These are phyloP conservation scores for Tylopilus sp. DNA, from an alignment of 768 basidiomycete species.

Conservation along the genomic window DNA sequence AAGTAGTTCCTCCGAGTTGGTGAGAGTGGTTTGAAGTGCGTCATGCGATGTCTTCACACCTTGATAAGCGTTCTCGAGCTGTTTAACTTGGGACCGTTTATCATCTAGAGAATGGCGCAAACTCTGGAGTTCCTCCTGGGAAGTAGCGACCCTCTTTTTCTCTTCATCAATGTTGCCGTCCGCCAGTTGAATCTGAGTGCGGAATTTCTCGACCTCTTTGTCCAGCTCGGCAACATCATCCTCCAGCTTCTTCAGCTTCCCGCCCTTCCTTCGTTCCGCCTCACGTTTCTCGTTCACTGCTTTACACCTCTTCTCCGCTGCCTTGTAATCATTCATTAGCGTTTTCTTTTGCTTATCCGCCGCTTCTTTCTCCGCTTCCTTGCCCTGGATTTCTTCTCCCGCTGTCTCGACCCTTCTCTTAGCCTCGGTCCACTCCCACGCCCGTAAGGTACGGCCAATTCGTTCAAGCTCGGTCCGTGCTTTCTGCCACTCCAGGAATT, in stretches of 20 bases:
- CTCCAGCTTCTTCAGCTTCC: constrained; percentile 84
- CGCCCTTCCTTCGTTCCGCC: constrained; percentile 88
- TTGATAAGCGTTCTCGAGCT: constrained; percentile 52
- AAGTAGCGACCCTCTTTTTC: constrained; percentile 49
- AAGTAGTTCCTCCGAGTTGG: constrained; percentile 84
- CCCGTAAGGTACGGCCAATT: constrained; percentile 74
- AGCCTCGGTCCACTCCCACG: constrained; percentile 82
- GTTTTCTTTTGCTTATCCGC: constrained; percentile 48
- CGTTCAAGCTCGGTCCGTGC: constrained; percentile 83
- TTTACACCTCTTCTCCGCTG: constrained; percentile 63
- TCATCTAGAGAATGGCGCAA: constrained; percentile 52
- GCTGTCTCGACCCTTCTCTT: constrained; percentile 51
- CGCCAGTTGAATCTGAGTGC: constrained; percentile 84
- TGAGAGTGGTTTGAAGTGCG: constrained; percentile 53
- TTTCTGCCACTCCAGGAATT: constrained; percentile 89
- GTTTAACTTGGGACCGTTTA: constrained; percentile 58
- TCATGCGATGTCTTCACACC: constrained; percentile 69
- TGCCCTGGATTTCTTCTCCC: constrained; percentile 51
- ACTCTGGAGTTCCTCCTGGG: constrained; percentile 60
- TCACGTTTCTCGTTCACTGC: constrained; percentile 75
- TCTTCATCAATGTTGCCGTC: constrained; percentile 76
- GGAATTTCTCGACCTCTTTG: constrained; percentile 75
- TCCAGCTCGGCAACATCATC: constrained; percentile 75
- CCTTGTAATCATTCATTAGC: constrained; percentile 50
- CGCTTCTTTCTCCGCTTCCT: constrained; percentile 45